Evolutionary conservation across 1,284 basidiomycete species (phyloP), one percentile per base, ranked within the genome.

Genomic region (Heterobasidion annosum): DNA sequence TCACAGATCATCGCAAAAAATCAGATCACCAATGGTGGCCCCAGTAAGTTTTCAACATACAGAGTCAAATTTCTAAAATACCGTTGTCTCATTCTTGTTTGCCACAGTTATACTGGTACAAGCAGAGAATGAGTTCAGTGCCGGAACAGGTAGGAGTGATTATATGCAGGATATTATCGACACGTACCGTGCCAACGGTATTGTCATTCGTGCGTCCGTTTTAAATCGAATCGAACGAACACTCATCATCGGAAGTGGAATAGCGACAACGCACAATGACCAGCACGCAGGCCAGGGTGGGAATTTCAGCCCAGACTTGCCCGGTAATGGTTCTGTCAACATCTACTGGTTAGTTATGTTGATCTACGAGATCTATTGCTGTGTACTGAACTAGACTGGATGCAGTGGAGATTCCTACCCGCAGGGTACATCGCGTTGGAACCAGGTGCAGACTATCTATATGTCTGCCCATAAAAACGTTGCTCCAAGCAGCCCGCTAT

Each of bases 121-220:
- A 61, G 76, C 79, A 2, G 80, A 82, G 58, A 83, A 82, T 53
- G 81, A 82, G 63, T 83, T 71, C 63, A 75, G 70, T 53, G 73
- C 67, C 34, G 72, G 74, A 45, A 53, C 70, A 9, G 63, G 58
- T 13, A 66, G 71, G 44, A 70, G 70, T 54, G 65, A 69, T 0
- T 78, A 78, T 53, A 77, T 77, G 76, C 76, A 78, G 62, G 69
- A 67, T n/a, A 69, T 78, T 45, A 74, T 77, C 54, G 65, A 77
- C 58, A 61, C 70, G n/a, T 74, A 75, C 54, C 65, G 73, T 19
- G 68, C 65, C 1, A 74, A 76, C 59, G 77, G 75, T 9, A 68
- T 80, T 43, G 72, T 76, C 50, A 63, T 78, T 43, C 76, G 76
- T 78, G 54, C 51, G 75, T 68, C 15, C 8, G 0, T 9, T 37